Evolutionary conservation across 495 filamentous ascomycete species (phyloP), one percentile per base, ranked within the genome.

Genomic region (Talaromyces liani): DNA sequence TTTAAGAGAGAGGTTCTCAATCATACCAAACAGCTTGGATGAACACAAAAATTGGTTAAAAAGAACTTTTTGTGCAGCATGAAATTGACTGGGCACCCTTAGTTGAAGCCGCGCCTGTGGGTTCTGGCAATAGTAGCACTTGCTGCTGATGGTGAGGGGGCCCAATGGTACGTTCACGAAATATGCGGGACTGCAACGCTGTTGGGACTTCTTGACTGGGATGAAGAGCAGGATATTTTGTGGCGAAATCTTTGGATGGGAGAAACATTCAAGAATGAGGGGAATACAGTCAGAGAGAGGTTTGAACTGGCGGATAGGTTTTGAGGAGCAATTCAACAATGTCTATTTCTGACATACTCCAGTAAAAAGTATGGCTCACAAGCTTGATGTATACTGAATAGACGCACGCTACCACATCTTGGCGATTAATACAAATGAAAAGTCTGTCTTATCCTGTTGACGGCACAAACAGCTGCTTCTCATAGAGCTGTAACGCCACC

Each of bases 401-500:
- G 4, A 9, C 34, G 34, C 34, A 39, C 34, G 3, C 34, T 14
- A 39, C 34, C 10, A 14, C 3, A 39, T 14, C 31, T 8, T 33
- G 2, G 27, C 27, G 4, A 27, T 0, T 27, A 27, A 27, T 27
- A 5, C 27, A 0, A 27, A 27, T 27, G 3, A 27, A 27, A 27
- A 3, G 3, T 27, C 27, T 27, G 27, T 27, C 27, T 27, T 27
- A 27, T 27, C 27, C 27, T 27, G 27, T 27, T 3, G 27, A 27
- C 27, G 27, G 9, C n/a, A 47, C 41, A 10, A 18, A n/a, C n/a
- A 20, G 41, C 7, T 5, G 1, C 7, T 39, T 8, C n/a, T 47
- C 3, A 47, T 41, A 47, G 51, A 22, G 51, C 51, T 24, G 51
- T 64, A 60, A 60, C 31, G 34, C 63, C 63, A 33, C 63, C 63